Conservation (phyloP, 1,284 basidiomycete species). For the Schizopora paradoxa region DNA sequence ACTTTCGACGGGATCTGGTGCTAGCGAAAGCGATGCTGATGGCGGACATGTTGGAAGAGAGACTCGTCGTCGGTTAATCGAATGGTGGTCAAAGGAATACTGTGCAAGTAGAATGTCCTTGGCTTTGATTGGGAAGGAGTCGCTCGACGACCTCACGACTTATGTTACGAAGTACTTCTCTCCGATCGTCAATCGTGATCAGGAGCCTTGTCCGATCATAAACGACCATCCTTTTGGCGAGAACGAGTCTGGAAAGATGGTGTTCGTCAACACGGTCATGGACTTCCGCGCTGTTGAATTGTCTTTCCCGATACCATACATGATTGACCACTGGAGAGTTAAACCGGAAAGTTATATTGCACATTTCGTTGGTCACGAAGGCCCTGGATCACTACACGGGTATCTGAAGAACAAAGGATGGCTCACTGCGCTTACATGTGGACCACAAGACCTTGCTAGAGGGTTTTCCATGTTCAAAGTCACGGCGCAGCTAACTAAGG, state of each 20-base stretch:
- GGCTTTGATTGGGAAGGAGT: constrained; percentile 86
- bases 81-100: constrained; percentile 95
- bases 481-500: constrained; percentile 75
- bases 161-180: constrained; percentile 76
- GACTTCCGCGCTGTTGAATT: constrained; percentile 85
- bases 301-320: constrained; percentile 84
- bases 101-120: constrained; percentile 93
- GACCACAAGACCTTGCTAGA: constrained; percentile 67
- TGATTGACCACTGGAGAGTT: constrained; percentile 72
- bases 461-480: constrained; percentile 91
- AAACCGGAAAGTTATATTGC: constrained; percentile 82
- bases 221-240: constrained; percentile 73
- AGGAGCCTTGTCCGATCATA: constrained; percentile 64
- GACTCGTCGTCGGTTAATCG: constrained; percentile 84
- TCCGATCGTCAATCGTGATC: constrained; percentile 65
- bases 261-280: constrained; percentile 89
- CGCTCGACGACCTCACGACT: constrained; percentile 72
- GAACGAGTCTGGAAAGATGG: constrained; percentile 70
- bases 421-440: constrained; percentile 78
- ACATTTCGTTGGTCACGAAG: constrained; percentile 95
- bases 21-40: constrained; percentile 60
- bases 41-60: constrained; percentile 79
- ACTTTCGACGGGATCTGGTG: constrained; percentile 46
- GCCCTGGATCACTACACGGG: constrained; percentile 87
- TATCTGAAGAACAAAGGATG: constrained; percentile 92